Base-by-base conservation (phyloP, 176 grass and related monocot species). In the Chrysopogon serrulatus region DNA sequence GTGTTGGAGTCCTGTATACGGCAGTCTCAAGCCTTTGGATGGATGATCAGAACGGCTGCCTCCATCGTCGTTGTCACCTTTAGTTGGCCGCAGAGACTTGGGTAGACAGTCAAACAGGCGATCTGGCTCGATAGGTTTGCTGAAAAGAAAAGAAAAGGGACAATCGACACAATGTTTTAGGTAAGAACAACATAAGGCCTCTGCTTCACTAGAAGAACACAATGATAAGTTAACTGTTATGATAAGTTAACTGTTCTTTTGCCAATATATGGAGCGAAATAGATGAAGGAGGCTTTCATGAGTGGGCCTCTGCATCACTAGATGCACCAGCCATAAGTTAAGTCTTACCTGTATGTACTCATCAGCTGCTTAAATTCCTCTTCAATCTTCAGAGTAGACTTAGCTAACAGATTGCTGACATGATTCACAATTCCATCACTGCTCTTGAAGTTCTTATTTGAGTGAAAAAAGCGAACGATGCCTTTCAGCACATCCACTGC, bases 51-150 rank as follows among this genome's bases (percentile, higher is more conserved):
- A 45, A 49, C 77, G 68, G 49, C 69, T 71, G 34, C 47, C 77
- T 64, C 19, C 77, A 68, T 87, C 77, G 71, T 79, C 91, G 28
- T 73, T 36, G 5, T 81, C 74, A 2, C 83, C 87, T 67, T 59
- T 88, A 83, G 90, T 73, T 86, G 96, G 87, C 60, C 80, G 65
- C 30, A 90, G 84, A 65, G 89, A 90, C 72, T 91, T 93, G 74
- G 96, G 91, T 70, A 95, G 91, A 73, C 93, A 95, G 66, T 95
- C 93, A 73, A 93, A 92, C 33, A 93, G 87, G 65, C 93, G 83
- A 60, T 95, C 93, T 32, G 93, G 93, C 47, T 98, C 93, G 68
- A 98, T 87, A 74, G 91, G 89, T 82, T 98, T 98, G 90, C 96
- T 98, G 87, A 57, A 93, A 84, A 32, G 32, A 87, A 43, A 84